These are phyloP conservation scores for Sisymbrium irio DNA, from an alignment of 345 rosid species.

Conservation along the genomic window DNA sequence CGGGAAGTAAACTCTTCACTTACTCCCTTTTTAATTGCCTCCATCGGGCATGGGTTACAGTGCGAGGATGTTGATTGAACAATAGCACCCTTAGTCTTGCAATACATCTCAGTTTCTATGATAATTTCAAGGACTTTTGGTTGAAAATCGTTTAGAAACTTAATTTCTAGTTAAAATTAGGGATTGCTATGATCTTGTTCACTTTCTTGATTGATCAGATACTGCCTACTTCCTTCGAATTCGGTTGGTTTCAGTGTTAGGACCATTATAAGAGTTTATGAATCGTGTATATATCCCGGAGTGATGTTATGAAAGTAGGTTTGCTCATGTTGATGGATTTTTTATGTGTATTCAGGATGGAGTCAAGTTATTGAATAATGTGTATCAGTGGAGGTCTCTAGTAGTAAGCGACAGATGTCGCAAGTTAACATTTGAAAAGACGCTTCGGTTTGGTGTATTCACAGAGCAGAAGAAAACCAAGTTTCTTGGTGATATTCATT, in stretches of 20 bases:
- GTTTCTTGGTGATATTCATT: conserved; percentile 53
- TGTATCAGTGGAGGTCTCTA: conserved; percentile 66
- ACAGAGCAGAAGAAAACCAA: conserved; percentile 65
- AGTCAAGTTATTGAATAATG: conserved; percentile 68
- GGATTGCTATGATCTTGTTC: background rate
- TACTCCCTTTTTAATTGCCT: background rate
- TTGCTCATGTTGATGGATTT: background rate
- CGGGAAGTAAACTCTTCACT: conserved; percentile 53
- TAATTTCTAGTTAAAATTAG: background rate
- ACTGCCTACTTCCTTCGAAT: background rate
- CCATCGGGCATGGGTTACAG: background rate
- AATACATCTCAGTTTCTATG: background rate
- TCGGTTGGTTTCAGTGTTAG: background rate
- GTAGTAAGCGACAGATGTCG: conserved; percentile 70
- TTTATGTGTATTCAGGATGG: conserved; percentile 60
- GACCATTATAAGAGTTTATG: background rate
- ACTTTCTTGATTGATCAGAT: too few relatives aligned
- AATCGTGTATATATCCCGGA: background rate
- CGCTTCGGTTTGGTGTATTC: conserved; percentile 64
- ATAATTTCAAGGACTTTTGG: background rate
- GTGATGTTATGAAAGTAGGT: background rate
- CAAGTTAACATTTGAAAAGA: conserved; percentile 60
- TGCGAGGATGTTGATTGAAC: background rate
- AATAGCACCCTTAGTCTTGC: background rate
- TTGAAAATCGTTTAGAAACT: background rate